A percentile compares a stretch with the other conserved stretches of the same genome.
phyloP scores from a whole-genome alignment of 257 asterid genomes.

The Striga asiatica region DNA sequence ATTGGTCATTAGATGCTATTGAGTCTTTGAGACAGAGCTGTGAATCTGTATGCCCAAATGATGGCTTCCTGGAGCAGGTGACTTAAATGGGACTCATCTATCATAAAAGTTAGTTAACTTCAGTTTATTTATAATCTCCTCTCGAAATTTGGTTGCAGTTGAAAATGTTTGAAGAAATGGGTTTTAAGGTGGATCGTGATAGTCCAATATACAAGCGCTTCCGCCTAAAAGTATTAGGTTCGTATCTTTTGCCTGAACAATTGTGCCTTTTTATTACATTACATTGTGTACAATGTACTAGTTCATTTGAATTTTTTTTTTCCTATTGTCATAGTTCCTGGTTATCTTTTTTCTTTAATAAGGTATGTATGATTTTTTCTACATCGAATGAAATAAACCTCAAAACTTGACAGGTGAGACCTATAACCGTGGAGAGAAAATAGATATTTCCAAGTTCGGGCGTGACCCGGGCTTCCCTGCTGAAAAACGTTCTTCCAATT shows the following conservation, averaged over 20 bases:
- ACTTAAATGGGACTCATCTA: slow-evolving; percentile 11
- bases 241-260: slow-evolving; percentile 8
- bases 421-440: slow-evolving; percentile 84
- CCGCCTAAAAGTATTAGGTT: slow-evolving; percentile 76
- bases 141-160: slow-evolving; percentile 59
- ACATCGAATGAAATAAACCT: too few relatives aligned
- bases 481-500: slow-evolving; percentile 30
- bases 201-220: slow-evolving; percentile 82
- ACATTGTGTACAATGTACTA: too few relatives aligned
- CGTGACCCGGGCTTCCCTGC: slow-evolving; percentile 74
- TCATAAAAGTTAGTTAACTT: too few relatives aligned
- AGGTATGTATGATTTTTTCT: too few relatives aligned
- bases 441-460: slow-evolving; percentile 62
- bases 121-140: too few relatives aligned
- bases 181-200: slow-evolving; percentile 68
- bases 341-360: too few relatives aligned
- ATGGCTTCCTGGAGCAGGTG: slow-evolving; percentile 96
- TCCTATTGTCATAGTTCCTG: too few relatives aligned
- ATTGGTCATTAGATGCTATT: slow-evolving; percentile 56
- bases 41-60: slow-evolving; percentile 77
- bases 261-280: too few relatives aligned
- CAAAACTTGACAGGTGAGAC: slow-evolving; percentile 75
- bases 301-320: too few relatives aligned
- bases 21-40: slow-evolving; percentile 74
- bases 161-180: slow-evolving; percentile 89